Evolutionary conservation across 257 asterid genomes (phyloP), one percentile per base, ranked within the genome.

Genomic region (Petrea volubilis): DNA sequence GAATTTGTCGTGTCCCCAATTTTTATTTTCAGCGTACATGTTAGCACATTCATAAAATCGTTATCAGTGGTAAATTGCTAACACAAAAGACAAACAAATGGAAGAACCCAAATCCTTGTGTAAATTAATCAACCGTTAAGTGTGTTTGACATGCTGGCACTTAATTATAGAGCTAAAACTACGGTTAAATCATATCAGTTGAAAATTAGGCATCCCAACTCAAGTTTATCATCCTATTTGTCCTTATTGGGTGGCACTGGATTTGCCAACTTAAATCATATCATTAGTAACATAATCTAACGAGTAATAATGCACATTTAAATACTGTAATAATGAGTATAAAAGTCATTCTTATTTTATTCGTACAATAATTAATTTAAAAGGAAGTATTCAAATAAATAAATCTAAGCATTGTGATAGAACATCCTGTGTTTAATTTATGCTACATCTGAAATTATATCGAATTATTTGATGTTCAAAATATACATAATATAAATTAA

Each of bases 61-160:
- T 50, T 74, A 70, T 74, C 75, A 41, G n/a, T 27, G 4, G 51
- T 14, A 68, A 67, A 61, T 36, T 52, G 82, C 63, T 69, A 49
- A 60, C 3, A 60, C 74, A 72, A 78, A 78, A 65, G 82, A 78
- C 86, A 82, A 82, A 72, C 10, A 33, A 64, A 43, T 72, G 62
- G 50, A 78, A 75, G 86, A 82, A 75, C 78, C 81, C 67, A 76
- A 66, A 72, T 59, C 72, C 29, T 43, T 53, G 18, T 3, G 41
- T 75, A 71, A 71, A 61, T 43, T 81, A 77, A 77, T 81, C 28
- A 68, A 77, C 68, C 74, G 74, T 72, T 58, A 24, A 63, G 75
- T 72, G 77, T 72, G 81, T 82, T 68, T 56, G 79, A 82, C 78
- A 75, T 71, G 80, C 68, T 81, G 86, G 70, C 83, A 70, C 76